A percentile compares a stretch with the other conserved stretches of the same genome.
These are phyloP conservation scores for Chimonanthus salicifolius DNA, from an alignment of 164 flowering plant genomes.

Conservation along the genomic window DNA sequence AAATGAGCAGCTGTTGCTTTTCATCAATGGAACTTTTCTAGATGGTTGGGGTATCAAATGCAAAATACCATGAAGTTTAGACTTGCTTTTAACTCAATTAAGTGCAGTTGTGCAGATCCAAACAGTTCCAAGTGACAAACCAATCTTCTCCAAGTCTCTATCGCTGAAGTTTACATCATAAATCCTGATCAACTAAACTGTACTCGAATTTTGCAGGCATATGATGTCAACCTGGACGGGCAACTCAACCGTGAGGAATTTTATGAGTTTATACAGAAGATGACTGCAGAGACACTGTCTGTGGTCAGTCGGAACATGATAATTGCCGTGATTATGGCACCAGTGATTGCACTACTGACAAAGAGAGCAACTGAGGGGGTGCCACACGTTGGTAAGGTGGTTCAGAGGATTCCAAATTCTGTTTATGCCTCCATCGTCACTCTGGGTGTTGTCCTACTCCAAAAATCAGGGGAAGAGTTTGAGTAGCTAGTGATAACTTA, in stretches of 20 bases:
- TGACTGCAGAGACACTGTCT: slow-evolving; percentile 52
- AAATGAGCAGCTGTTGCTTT: too few species aligned
- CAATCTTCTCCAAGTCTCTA: neutral
- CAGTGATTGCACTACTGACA: slow-evolving; percentile 70
- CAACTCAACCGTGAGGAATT: slow-evolving; percentile 75
- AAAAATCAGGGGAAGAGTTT: slow-evolving; percentile 29
- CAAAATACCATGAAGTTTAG: too few species aligned
- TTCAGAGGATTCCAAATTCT: slow-evolving; percentile 73
- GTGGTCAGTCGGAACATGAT: slow-evolving; percentile 67
- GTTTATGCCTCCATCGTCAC: slow-evolving; percentile 74
- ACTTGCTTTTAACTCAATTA: too few species aligned
- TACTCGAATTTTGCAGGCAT: slow-evolving; percentile 33
- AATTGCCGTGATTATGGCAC: slow-evolving; percentile 67
- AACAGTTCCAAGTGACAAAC: too few species aligned
- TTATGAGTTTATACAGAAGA: slow-evolving; percentile 44
- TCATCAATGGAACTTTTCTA: too few species aligned
- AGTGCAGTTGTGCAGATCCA: too few species aligned
- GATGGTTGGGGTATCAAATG: too few species aligned
- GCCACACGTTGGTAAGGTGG: slow-evolving; percentile 76
- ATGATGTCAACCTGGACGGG: slow-evolving; percentile 71
- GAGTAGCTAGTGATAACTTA: slow-evolving; percentile 11
- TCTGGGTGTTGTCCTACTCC: slow-evolving; percentile 56
- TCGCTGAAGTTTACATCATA: neutral
- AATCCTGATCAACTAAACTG: neutral
- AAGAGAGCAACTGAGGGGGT: slow-evolving; percentile 85